A percentile compares a stretch with the other conserved stretches of the same genome.
phyloP scores from a whole-genome alignment of 192 early-diverging fungal genomes.

The Rhizophlyctis rosea region DNA sequence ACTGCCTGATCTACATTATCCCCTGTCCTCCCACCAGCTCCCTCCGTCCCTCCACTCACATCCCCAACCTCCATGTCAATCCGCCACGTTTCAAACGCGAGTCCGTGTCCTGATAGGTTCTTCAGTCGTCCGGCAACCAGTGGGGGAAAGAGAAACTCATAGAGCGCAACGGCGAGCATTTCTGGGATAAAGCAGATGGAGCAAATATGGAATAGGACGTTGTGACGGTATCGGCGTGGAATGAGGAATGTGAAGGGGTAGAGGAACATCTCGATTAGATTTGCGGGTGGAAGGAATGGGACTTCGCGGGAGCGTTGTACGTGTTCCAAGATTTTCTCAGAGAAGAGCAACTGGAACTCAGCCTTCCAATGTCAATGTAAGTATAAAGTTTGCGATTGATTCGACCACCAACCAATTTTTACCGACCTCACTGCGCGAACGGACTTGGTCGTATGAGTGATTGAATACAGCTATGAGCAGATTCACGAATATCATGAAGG shows the following conservation, averaged over 20 bases:
- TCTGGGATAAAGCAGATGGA: slow-evolving; percentile 16
- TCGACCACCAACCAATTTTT: not conserved
- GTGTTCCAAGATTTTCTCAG: slow-evolving; percentile 18
- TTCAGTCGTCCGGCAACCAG: not conserved
- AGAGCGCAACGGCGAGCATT: slow-evolving; percentile 11
- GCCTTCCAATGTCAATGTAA: not conserved
- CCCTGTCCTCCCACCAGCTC: not conserved
- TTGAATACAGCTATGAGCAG: slow-evolving; percentile 24
- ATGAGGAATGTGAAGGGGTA: slow-evolving; percentile 11
- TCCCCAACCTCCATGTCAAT: slow-evolving; percentile 13
- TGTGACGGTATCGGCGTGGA: not conserved
- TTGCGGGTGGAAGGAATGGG: slow-evolving; percentile 26
- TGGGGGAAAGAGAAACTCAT: slow-evolving; percentile 11
- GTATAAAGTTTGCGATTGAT: not conserved
- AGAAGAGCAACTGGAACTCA: slow-evolving; percentile 21
- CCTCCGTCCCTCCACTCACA: not conserved
- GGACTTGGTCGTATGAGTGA: slow-evolving; percentile 20
- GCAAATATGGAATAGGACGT: slow-evolving; percentile 3
- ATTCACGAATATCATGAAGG: slow-evolving; percentile 21
- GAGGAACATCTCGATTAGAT: slow-evolving; percentile 18
- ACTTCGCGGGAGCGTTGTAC: slow-evolving; percentile 16
- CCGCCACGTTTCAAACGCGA: slow-evolving; percentile 24
- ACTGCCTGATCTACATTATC: not conserved
- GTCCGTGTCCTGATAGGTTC: not conserved
- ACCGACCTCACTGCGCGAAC: slow-evolving; percentile 8